phyloP scores from a whole-genome alignment of 257 asterid genomes.

The Craterostigma plantagineum region DNA sequence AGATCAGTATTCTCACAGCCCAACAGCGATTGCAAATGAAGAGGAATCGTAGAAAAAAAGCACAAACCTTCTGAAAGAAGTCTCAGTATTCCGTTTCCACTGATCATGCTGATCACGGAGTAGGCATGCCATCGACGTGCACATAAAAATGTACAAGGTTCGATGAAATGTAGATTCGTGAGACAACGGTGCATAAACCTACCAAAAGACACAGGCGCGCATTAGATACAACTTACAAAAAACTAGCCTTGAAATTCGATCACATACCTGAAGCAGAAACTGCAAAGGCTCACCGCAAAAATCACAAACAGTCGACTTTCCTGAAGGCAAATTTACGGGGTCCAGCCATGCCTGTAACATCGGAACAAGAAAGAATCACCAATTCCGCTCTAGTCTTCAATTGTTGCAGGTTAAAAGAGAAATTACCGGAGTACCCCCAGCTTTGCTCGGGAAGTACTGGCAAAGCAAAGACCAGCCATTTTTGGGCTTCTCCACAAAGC shows the following conservation, averaged over 20 bases:
- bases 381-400: too few species aligned
- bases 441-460: conserved; percentile 85
- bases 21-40: neutral
- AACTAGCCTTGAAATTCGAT: neutral
- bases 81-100: conserved; percentile 53
- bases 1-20: neutral
- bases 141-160: conserved; percentile 55
- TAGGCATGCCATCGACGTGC: conserved; percentile 73
- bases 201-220: conserved; percentile 1
- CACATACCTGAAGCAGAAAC: conserved; percentile 79
- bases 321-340: conserved; percentile 59
- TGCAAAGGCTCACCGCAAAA: conserved; percentile 78
- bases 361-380: conserved; percentile 7
- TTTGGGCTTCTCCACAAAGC: conserved; percentile 56
- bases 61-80: conserved; percentile 42
- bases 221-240: neutral
- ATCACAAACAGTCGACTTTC: conserved; percentile 48
- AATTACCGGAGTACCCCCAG: conserved; percentile 89
- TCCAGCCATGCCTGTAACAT: conserved; percentile 82
- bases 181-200: conserved; percentile 82
- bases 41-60: neutral
- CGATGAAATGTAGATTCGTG: conserved; percentile 82
- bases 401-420: neutral
- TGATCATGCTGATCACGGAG: conserved; percentile 84
- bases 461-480: conserved; percentile 43